Base-by-base conservation (phyloP, 1,284 basidiomycete species). In the Somion occarium region DNA sequence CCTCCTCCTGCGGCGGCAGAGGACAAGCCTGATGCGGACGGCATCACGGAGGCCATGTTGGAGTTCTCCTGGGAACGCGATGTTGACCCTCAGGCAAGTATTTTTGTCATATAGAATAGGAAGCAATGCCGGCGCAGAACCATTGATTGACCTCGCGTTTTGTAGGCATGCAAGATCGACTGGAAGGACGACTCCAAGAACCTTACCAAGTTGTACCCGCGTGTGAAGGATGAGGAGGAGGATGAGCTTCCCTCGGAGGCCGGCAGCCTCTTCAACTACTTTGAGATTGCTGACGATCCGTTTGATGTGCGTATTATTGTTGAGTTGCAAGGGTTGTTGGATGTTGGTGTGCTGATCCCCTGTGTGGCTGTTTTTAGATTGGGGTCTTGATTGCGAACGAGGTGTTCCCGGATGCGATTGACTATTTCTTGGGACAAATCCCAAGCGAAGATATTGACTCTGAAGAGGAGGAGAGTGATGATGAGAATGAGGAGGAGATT, bases 251-350 rank as follows among this genome's bases (percentile, higher is more conserved):
- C 75, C 46, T 72, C 74, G 25, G 91, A 92, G 51, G 71, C 78
- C 44, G 91, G 92, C 51, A 90, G 84, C 62, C 92, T 94, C 74
- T 94, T 94, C 79, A 90, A 91, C 70, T 86, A 85, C 61, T 93
- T 94, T 59, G 90, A 89, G 66, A 66, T 77, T 50, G 73, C 74
- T 15, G 64, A 73, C 25, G 88, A 91, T 61, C 75, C 78, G 9
- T 78, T 73, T 54, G 85, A 89, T 57, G 88, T 89, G 60, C 69
- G 84, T 75, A 47, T 22, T 25, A 43, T 51, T 45, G 49, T 24
- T 23, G 41, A 24, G n/a, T 49, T n/a, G n/a, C n/a, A n/a, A n/a
- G n/a, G n/a, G n/a, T n/a, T n/a, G n/a, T n/a, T n/a, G n/a, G 38
- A 37, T 5, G 38, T 47, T 49, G 39, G 34, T 18, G 25, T 18